phyloP scores from a whole-genome alignment of 805 yeast species.

The Diddensiella santjacobensis region DNA sequence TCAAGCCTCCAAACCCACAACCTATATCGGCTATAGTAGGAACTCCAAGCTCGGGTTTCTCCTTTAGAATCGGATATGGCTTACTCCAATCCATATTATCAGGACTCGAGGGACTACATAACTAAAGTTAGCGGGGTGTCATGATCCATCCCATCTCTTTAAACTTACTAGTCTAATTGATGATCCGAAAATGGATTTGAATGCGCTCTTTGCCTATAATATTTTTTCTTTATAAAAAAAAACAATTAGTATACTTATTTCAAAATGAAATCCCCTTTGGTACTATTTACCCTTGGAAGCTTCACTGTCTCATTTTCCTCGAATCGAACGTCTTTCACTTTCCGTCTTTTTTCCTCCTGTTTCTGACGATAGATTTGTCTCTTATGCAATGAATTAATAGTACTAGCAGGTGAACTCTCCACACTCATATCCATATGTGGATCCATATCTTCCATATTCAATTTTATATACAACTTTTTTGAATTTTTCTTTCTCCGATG shows the following conservation, averaged over 20 bases:
- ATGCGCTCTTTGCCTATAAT: slow-evolving; percentile 94
- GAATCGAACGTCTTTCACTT: slow-evolving; percentile 45
- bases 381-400: slow-evolving; percentile 27
- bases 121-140: too few species aligned
- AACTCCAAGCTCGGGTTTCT: slow-evolving; percentile 46
- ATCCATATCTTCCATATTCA: too few species aligned
- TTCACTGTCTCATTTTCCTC: slow-evolving; percentile 39
- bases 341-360: slow-evolving; percentile 48
- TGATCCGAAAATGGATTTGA: slow-evolving; percentile 97
- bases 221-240: slow-evolving; percentile 60
- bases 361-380: slow-evolving; percentile 38
- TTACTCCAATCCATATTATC: slow-evolving; percentile 81
- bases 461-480: too few species aligned
- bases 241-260: too few species aligned
- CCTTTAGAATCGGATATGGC: slow-evolving; percentile 60
- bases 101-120: slow-evolving; percentile 66
- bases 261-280: too few species aligned
- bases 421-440: too few species aligned
- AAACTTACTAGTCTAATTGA: slow-evolving; percentile 61
- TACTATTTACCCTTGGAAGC: slow-evolving; percentile 60
- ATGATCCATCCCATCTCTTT: too few species aligned
- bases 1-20: slow-evolving; percentile 94
- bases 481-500: too few species aligned
- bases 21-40: slow-evolving; percentile 84
- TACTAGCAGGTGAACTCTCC: too few species aligned